phyloP scores from a whole-genome alignment of 805 yeast genomes.

The Naumovozyma castellii region DNA sequence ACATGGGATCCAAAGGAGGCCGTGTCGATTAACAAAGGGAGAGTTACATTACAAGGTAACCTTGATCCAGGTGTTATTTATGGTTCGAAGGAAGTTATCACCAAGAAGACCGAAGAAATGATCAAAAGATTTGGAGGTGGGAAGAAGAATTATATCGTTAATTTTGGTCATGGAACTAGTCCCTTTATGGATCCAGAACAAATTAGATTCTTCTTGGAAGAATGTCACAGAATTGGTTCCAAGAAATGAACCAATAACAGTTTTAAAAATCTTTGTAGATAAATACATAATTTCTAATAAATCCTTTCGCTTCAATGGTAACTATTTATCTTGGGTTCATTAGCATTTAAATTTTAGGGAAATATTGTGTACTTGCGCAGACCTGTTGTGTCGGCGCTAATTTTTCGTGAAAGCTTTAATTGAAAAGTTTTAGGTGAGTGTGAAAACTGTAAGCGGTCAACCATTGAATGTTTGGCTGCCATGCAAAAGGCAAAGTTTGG shows the following conservation, averaged over 20 bases:
- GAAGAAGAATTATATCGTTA: slow-evolving; percentile 79
- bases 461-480: too few species aligned
- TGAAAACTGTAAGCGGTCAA: too few species aligned
- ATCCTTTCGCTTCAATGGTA: too few species aligned
- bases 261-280: too few species aligned
- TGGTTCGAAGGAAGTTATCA: slow-evolving; percentile 75
- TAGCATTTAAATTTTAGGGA: too few species aligned
- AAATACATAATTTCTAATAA: too few species aligned
- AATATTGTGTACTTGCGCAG: too few species aligned
- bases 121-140: slow-evolving; percentile 90
- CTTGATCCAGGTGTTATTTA: slow-evolving; percentile 92
- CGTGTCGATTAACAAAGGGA: slow-evolving; percentile 57
- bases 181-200: slow-evolving; percentile 95
- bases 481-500: too few species aligned
- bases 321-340: too few species aligned
- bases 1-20: slow-evolving; percentile 77
- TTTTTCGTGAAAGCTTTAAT: too few species aligned
- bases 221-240: slow-evolving; percentile 73
- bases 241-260: slow-evolving; percentile 14
- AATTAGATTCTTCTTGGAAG: slow-evolving; percentile 74
- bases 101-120: slow-evolving; percentile 79
- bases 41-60: slow-evolving; percentile 88
- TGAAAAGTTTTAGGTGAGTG: too few species aligned
- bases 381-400: too few species aligned
- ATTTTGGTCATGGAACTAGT: slow-evolving; percentile 97